Conservation (phyloP, 306 rosid species). For the Macrotyloma uniflorum region DNA sequence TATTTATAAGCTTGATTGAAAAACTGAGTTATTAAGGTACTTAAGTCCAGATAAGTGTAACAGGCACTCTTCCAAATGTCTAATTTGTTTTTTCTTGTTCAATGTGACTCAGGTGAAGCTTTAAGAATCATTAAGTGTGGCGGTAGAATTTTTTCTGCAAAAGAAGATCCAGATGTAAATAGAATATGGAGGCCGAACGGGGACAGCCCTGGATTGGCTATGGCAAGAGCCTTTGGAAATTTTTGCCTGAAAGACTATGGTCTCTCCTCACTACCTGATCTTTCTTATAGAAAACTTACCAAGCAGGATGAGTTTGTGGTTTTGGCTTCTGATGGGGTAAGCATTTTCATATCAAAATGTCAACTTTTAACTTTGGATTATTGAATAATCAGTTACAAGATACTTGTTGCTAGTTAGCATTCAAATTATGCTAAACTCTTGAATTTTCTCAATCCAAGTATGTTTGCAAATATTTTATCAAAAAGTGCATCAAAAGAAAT, state of each 20-base stretch:
- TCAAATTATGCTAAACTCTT: not conserved
- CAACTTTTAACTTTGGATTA: no score
- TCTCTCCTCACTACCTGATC: conserved; percentile 67
- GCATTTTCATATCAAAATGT: not conserved
- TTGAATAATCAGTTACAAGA: no score
- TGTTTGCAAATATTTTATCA: conserved; percentile 12
- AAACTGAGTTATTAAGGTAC: no score
- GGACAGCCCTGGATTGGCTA: conserved; percentile 81
- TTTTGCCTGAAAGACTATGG: conserved; percentile 87
- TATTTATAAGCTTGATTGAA: not conserved
- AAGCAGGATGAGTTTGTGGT: conserved; percentile 70
- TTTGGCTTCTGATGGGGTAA: conserved; percentile 90
- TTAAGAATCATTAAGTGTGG: conserved; percentile 62
- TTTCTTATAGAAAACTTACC: conserved; percentile 60
- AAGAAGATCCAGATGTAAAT: conserved; percentile 60
- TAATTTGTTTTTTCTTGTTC: conserved; percentile 9
- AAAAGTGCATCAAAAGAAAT: not conserved
- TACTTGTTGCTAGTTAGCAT: not conserved
- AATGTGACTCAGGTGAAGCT: conserved; percentile 67
- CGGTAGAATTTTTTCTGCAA: conserved; percentile 66
- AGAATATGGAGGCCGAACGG: conserved; percentile 86
- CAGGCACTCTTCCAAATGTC: not conserved
- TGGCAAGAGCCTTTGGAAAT: conserved; percentile 91
- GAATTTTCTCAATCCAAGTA: not conserved
- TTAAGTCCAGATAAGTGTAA: no score